These are phyloP conservation scores for Linderniella brevidens DNA, from an alignment of 257 asterid species.

Conservation along the genomic window DNA sequence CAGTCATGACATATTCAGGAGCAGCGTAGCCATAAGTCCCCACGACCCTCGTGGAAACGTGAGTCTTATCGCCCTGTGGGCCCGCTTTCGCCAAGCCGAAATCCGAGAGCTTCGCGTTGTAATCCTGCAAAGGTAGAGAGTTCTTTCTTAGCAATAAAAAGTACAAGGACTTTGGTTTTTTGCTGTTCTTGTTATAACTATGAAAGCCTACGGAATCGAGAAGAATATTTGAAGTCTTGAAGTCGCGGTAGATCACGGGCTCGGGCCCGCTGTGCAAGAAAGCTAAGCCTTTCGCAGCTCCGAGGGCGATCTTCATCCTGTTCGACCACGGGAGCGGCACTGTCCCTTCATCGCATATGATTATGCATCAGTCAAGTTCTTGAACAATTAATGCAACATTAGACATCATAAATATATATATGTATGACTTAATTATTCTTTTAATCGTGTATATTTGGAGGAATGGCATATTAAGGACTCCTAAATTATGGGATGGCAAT, in stretches of 20 bases:
- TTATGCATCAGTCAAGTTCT: too few species aligned
- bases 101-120: constrained; percentile 86
- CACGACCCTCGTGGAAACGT: constrained; percentile 80
- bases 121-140: constrained; percentile 34
- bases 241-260: constrained; percentile 88
- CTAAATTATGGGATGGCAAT: too few species aligned
- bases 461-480: too few species aligned
- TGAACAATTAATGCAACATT: too few species aligned
- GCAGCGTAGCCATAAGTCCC: constrained; percentile 97
- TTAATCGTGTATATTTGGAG: too few species aligned
- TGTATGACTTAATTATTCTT: too few species aligned
- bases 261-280: constrained; percentile 76
- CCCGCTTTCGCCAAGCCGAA: constrained; percentile 97
- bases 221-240: constrained; percentile 89
- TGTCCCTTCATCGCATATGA: constrained; percentile 49
- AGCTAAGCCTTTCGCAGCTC: constrained; percentile 93
- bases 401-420: too few species aligned
- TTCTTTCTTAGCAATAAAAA: neutral
- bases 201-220: constrained; percentile 52
- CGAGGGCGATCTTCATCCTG: constrained; percentile 80
- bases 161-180: neutral
- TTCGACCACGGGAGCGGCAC: constrained; percentile 89
- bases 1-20: constrained; percentile 96
- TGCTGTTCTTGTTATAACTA: too few species aligned
- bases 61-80: constrained; percentile 92